These are phyloP conservation scores for Kockiozyma suomiensis DNA, from an alignment of 805 yeast species.

Conservation along the genomic window DNA sequence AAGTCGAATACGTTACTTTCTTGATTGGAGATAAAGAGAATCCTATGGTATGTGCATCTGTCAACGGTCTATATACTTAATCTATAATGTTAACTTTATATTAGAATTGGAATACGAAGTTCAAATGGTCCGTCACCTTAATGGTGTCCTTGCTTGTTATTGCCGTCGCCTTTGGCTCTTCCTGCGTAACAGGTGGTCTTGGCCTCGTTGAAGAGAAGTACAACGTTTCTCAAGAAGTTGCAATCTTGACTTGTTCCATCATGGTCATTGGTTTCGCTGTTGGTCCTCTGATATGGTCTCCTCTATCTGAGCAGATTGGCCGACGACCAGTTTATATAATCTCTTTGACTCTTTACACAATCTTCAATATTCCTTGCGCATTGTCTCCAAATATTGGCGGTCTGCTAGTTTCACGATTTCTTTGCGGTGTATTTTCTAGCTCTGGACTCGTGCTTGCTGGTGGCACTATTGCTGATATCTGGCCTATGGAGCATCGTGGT, in stretches of 20 bases:
- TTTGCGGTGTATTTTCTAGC: slow-evolving; percentile 83
- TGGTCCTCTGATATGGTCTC: slow-evolving; percentile 90
- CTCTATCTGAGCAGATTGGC: slow-evolving; percentile 82
- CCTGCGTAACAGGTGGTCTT: slow-evolving; percentile 86
- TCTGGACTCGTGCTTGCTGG: slow-evolving; percentile 86
- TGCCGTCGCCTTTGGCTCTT: slow-evolving; percentile 90
- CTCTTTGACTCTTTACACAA: slow-evolving; percentile 70
- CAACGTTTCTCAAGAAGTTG: slow-evolving; percentile 74
- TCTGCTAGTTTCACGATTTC: slow-evolving; percentile 75
- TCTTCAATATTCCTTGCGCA: slow-evolving; percentile 88
- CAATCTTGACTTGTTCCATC: slow-evolving; percentile 75
- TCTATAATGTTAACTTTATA: background rate
- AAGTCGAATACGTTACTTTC: slow-evolving; percentile 80
- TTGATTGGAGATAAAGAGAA: slow-evolving; percentile 78
- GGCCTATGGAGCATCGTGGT: slow-evolving; percentile 79
- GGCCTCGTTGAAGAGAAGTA: slow-evolving; percentile 65
- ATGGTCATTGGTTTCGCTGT: slow-evolving; percentile 88
- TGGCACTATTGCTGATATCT: slow-evolving; percentile 88
- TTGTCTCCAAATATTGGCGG: slow-evolving; percentile 81
- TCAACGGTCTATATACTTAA: background rate
- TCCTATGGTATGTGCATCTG: slow-evolving; percentile 51
- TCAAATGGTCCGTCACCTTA: slow-evolving; percentile 56
- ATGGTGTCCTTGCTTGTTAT: slow-evolving; percentile 72
- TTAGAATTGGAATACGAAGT: slow-evolving; percentile 28
- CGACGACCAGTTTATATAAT: slow-evolving; percentile 80